Evolutionary conservation across 768 basidiomycete species (phyloP).

Genomic region (Cyathus striatus): DNA sequence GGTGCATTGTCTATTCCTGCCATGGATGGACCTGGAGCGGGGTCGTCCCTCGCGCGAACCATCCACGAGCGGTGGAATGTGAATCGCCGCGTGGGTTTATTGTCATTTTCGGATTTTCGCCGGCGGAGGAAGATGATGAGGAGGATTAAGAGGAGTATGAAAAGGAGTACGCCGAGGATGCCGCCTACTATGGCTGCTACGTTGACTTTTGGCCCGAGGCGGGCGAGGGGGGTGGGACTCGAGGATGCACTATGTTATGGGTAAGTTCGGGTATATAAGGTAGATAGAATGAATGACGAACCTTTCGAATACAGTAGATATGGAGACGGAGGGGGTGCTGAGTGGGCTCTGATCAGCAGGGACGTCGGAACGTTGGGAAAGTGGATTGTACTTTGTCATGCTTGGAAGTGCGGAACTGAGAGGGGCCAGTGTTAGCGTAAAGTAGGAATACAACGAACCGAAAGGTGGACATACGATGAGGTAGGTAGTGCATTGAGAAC

Average conservation of each 20-base stretch:
- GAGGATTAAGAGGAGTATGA: conserved; percentile 9
- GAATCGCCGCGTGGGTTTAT: conserved; percentile 3
- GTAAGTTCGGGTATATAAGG: no score
- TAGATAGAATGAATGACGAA: not conserved
- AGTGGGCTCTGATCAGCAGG: no score
- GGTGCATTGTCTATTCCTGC: no score
- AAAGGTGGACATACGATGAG: no score
- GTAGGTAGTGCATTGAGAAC: no score
- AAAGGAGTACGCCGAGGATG: conserved; percentile 9
- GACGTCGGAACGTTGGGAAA: no score
- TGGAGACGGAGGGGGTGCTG: not conserved
- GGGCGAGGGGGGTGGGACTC: not conserved
- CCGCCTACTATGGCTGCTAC: conserved; percentile 12
- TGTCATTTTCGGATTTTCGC: conserved; percentile 5
- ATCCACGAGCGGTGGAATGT: conserved; percentile 15
- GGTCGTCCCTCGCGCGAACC: conserved; percentile 6
- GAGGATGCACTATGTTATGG: not conserved
- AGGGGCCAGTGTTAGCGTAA: no score
- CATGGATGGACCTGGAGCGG: no score
- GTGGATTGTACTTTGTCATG: no score
- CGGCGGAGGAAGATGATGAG: conserved; percentile 7
- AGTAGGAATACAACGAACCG: no score
- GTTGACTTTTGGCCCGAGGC: not conserved
- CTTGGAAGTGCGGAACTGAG: no score
- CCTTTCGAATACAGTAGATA: not conserved